Conservation (phyloP, 2,329 filamentous ascomycete species). For the Colletotrichum orchidophilum region DNA sequence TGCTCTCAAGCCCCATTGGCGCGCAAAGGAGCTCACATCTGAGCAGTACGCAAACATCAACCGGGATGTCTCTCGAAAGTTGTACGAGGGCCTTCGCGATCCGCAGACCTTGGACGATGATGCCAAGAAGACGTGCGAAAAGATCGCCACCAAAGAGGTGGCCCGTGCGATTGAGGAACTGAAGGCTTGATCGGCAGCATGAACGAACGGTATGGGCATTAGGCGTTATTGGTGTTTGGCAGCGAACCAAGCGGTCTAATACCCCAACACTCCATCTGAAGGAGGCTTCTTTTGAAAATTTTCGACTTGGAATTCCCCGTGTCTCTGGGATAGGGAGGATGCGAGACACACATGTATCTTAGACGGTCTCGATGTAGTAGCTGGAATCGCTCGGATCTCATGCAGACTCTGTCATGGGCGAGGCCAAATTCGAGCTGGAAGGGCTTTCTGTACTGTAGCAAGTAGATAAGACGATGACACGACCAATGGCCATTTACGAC, state of each 20-base stretch:
- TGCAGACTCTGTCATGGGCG: neutral
- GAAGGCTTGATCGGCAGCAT: constrained; percentile 20
- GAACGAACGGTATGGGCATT: constrained; percentile 20
- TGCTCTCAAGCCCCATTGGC: constrained; percentile 85
- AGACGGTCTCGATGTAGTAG: neutral
- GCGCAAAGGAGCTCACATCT: constrained; percentile 77
- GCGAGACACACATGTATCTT: constrained; percentile 15
- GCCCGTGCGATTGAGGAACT: constrained; percentile 74
- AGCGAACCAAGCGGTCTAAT: constrained; percentile 34
- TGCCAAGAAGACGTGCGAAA: constrained; percentile 76
- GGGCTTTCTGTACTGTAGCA: constrained; percentile 13
- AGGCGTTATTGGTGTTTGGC: constrained; percentile 33
- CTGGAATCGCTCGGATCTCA: constrained; percentile 1
- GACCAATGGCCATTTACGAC: constrained; percentile 31
- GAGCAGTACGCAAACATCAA: constrained; percentile 95
- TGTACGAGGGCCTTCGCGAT: constrained; percentile 77
- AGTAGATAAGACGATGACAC: constrained; percentile 29
- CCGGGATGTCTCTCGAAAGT: constrained; percentile 83
- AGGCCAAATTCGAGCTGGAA: neutral
- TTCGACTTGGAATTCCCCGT: constrained; percentile 1
- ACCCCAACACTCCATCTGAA: constrained; percentile 31
- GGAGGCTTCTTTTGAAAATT: constrained; percentile 22
- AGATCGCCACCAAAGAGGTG: constrained; percentile 81
- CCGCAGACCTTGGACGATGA: constrained; percentile 70
- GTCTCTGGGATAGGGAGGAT: neutral